These are phyloP conservation scores for Penicillium herquei DNA, from an alignment of 495 filamentous ascomycete genomes.

Conservation along the genomic window DNA sequence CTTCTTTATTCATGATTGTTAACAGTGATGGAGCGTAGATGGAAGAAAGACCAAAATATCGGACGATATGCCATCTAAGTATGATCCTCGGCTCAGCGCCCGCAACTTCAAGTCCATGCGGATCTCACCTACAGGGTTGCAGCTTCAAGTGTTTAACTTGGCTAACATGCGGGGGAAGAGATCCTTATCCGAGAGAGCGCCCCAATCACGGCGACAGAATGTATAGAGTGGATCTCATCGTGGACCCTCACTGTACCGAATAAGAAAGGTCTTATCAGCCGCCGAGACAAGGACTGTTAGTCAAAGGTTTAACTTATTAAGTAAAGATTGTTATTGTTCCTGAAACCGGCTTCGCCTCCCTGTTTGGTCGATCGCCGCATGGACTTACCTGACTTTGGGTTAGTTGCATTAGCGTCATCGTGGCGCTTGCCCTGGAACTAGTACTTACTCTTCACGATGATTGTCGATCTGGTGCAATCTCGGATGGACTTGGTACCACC, in stretches of 20 bases:
- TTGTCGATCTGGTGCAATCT: neutral
- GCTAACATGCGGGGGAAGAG: constrained; percentile 14
- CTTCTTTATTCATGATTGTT: constrained; percentile 18
- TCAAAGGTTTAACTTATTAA: neutral
- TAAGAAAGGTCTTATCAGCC: constrained; percentile 13
- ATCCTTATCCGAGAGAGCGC: constrained; percentile 2
- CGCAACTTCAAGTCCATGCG: constrained; percentile 13
- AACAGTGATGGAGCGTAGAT: neutral
- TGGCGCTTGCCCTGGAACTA: neutral
- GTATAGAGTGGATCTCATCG: neutral
- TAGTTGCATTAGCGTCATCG: neutral
- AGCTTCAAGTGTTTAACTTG: constrained; percentile 10
- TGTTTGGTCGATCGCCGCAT: constrained; percentile 19
- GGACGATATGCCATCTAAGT: constrained; percentile 4
- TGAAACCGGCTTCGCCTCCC: constrained; percentile 17
- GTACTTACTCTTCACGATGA: neutral
- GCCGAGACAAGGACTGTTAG: neutral
- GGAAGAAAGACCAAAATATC: neutral
- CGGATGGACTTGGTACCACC: neutral
- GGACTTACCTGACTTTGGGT: constrained; percentile 19
- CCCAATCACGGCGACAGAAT: constrained; percentile 9
- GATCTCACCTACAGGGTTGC: constrained; percentile 18
- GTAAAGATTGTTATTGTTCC: neutral
- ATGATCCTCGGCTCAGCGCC: constrained; percentile 1
- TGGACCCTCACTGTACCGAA: neutral